phyloP scores from a whole-genome alignment of 2,329 filamentous ascomycete species.

The Gaeumannomyces sp. region DNA sequence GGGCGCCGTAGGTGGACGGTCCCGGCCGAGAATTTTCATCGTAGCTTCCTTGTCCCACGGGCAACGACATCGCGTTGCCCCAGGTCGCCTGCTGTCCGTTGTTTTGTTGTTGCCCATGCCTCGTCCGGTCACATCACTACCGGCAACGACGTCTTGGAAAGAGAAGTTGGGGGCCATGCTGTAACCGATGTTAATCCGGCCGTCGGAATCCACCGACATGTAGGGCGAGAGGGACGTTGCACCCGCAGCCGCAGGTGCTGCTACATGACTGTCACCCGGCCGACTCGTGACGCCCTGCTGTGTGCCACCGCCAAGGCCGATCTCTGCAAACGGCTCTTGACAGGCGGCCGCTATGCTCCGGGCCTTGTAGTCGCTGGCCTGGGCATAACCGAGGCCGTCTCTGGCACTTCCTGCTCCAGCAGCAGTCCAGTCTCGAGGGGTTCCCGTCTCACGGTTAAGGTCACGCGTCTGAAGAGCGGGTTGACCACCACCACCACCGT shows the following conservation, averaged over 20 bases:
- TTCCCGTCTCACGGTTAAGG: background rate
- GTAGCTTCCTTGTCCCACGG: background rate
- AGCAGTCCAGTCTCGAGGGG: background rate
- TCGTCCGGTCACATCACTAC: background rate
- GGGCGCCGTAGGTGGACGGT: background rate
- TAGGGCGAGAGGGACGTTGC: background rate
- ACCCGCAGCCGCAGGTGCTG: background rate
- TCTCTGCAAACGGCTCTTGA: too few species aligned
- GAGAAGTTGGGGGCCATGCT: background rate
- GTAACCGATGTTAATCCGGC: background rate
- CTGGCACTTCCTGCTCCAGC: background rate
- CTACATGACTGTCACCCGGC: background rate
- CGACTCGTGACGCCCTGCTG: background rate
- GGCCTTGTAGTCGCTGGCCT: too few species aligned
- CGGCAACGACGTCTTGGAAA: background rate
- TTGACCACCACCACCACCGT: background rate
- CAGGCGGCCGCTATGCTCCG: too few species aligned
- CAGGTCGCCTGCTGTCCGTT: background rate
- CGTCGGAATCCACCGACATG: background rate
- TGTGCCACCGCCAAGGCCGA: background rate
- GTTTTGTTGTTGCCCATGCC: background rate
- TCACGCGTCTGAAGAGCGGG: background rate
- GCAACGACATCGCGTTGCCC: background rate
- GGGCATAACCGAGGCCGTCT: background rate
- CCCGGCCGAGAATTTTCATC: background rate